Evolutionary conservation across 208 protist genomes (phyloP).

Genomic region (Angomonas desouzai): DNA sequence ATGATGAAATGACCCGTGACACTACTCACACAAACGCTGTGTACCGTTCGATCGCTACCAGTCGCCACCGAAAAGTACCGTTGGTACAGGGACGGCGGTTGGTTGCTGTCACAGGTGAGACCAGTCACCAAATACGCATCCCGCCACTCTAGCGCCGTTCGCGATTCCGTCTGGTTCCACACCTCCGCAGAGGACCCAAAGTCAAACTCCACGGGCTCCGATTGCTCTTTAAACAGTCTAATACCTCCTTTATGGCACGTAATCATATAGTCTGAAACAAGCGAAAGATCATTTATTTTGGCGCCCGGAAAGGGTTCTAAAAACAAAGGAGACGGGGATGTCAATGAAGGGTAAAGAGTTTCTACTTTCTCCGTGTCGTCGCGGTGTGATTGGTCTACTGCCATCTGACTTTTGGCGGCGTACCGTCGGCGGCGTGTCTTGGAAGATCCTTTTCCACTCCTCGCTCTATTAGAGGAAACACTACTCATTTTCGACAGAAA

Average conservation of each 20-base stretch:
- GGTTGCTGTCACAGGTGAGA: constrained; percentile 10
- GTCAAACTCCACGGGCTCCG: background rate
- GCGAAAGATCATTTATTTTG: background rate
- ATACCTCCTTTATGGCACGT: constrained; percentile 2
- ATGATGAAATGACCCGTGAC: constrained; percentile 54
- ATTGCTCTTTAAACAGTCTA: background rate
- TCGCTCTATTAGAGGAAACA: constrained; percentile 3
- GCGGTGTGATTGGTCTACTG: background rate
- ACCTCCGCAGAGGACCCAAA: constrained; percentile 22
- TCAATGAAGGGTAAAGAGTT: background rate
- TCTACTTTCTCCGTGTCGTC: background rate
- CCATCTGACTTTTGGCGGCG: background rate
- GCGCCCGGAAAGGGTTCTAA: background rate
- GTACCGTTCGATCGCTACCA: constrained; percentile 46
- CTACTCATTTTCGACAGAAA: background rate
- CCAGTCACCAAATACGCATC: constrained; percentile 48
- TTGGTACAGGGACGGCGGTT: constrained; percentile 32
- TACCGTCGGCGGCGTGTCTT: background rate
- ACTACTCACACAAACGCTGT: constrained; percentile 68
- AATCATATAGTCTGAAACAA: background rate
- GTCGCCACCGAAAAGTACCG: constrained; percentile 53
- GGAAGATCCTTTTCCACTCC: background rate
- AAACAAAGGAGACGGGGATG: background rate
- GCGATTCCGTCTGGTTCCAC: constrained; percentile 34
- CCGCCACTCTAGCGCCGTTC: constrained; percentile 29